Base-by-base conservation (phyloP, 345 rosid genomes). In the Eucalyptus viminalis region DNA sequence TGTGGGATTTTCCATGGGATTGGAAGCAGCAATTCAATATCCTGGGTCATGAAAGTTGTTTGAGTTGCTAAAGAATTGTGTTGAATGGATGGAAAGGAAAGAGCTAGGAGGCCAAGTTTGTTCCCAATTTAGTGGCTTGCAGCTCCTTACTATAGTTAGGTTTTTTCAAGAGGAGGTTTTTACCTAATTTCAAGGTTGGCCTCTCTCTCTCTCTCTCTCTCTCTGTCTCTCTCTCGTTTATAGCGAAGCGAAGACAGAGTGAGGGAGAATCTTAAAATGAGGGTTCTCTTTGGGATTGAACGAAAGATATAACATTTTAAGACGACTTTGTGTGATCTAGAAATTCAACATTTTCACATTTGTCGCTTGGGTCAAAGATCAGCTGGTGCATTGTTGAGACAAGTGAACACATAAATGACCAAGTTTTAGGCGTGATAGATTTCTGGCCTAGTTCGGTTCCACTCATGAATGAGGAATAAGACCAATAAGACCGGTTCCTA, bases 101-200 rank as follows among this genome's bases (percentile, higher is more conserved):
- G 29, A 37, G 47, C 12, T 44, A 76, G 85, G 24, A 40, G 85
- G 85, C 27, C 47, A 76, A 76, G 83, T 76, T 76, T 21, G 83
- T 76, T 91, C 89, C 58, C 69, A 56, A 72, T 91, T 91, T 87
- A 89, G 88, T 86, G 92, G 89, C 88, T 69, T 86, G 31, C 83
- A 89, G 37, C 50, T 86, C 67, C 8, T 91, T 88, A 90, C 91
- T 89, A 47, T 56, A 88, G 47, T 91, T 88, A 88, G 90, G 62
- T 22, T 87, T 90, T 31, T 34, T 86, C 80, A 88, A 58, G 51
- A 91, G 65, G 50, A 45, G 86, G 88, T 89, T 86, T 87, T 89
- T 90, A 87, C 94, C 95, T 93, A 80, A 40, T 89, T 92, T 92
- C 89, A 91, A 92, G 96, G 92, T 44, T 69, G 44, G 40, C 94